Percentiles rank a stretch among this genome's conserved stretches.
Evolutionary conservation across 2,329 filamentous ascomycete genomes (phyloP).

Genomic region (Neophaeococcomyces aloes): DNA sequence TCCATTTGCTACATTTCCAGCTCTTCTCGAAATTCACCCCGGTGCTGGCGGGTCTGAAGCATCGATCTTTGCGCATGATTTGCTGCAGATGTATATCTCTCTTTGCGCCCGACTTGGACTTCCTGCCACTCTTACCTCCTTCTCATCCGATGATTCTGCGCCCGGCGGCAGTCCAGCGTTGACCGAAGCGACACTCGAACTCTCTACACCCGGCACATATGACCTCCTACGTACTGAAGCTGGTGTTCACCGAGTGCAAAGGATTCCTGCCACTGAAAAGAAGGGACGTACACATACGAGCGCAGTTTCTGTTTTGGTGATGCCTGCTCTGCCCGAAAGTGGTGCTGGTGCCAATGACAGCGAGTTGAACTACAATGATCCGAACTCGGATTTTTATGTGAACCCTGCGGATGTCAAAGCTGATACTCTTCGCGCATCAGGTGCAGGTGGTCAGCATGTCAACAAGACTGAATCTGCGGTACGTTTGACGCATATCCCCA

Average conservation of each 20-base stretch:
- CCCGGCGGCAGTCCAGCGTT: conserved; percentile 53
- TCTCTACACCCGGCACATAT: conserved; percentile 68
- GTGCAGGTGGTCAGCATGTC: conserved; percentile 93
- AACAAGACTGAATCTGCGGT: conserved; percentile 97
- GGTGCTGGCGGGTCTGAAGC: conserved; percentile 89
- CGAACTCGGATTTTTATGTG: conserved; percentile 83
- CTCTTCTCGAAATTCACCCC: conserved; percentile 81
- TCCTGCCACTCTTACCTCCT: conserved; percentile 61
- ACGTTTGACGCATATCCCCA: conserved; percentile 80
- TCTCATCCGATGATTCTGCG: conserved; percentile 59
- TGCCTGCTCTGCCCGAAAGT: conserved; percentile 63
- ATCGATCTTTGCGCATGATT: conserved; percentile 73
- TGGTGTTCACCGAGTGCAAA: conserved; percentile 89
- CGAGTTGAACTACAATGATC: conserved; percentile 62
- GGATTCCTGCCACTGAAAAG: conserved; percentile 80
- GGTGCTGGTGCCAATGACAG: conserved; percentile 31
- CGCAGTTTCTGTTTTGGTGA: conserved; percentile 81
- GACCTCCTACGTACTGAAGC: conserved; percentile 74
- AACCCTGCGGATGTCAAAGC: conserved; percentile 68
- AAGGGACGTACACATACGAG: conserved; percentile 90
- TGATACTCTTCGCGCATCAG: conserved; percentile 85
- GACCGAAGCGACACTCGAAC: conserved; percentile 77
- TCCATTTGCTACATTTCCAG: conserved; percentile 80
- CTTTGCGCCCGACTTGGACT: conserved; percentile 64
- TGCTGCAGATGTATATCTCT: conserved; percentile 80